Percentiles rank a stretch among this genome's conserved stretches.
Evolutionary conservation across 1,139 yeast genomes (phyloP).

Genomic region (Debaryomyces psychrophilus): DNA sequence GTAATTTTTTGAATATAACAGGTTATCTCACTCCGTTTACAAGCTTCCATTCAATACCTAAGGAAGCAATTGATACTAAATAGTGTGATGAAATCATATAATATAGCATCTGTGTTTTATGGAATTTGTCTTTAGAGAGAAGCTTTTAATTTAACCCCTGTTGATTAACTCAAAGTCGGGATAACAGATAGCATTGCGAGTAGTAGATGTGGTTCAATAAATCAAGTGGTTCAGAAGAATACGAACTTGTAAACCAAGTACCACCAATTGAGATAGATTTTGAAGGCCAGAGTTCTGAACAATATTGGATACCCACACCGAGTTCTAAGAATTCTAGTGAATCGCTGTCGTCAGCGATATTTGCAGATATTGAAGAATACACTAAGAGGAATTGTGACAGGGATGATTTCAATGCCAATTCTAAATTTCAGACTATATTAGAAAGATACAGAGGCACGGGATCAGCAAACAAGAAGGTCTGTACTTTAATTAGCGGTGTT

Average conservation of each 20-base stretch:
- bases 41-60: constrained; percentile 1
- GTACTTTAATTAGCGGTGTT: constrained; percentile 7
- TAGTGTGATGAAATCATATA: neutral
- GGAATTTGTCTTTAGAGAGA: neutral
- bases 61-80: neutral
- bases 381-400: constrained; percentile 12
- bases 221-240: constrained; percentile 20
- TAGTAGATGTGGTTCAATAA: constrained; percentile 9
- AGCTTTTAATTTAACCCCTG: neutral
- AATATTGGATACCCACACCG: neutral
- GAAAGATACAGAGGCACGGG: constrained; percentile 22
- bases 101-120: neutral
- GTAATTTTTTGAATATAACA: constrained; percentile 1
- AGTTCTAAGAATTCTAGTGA: constrained; percentile 19
- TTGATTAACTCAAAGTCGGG: neutral
- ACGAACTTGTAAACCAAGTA: constrained; percentile 28
- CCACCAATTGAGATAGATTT: neutral
- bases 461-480: constrained; percentile 14
- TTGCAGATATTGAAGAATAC: constrained; percentile 32
- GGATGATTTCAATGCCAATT: constrained; percentile 30
- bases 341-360: constrained; percentile 30
- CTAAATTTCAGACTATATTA: constrained; percentile 29
- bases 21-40: neutral
- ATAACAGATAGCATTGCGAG: neutral
- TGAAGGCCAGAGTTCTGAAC: constrained; percentile 3